Evolutionary conservation across 208 protist species (phyloP).

Genomic region (Leishmania tropica): DNA sequence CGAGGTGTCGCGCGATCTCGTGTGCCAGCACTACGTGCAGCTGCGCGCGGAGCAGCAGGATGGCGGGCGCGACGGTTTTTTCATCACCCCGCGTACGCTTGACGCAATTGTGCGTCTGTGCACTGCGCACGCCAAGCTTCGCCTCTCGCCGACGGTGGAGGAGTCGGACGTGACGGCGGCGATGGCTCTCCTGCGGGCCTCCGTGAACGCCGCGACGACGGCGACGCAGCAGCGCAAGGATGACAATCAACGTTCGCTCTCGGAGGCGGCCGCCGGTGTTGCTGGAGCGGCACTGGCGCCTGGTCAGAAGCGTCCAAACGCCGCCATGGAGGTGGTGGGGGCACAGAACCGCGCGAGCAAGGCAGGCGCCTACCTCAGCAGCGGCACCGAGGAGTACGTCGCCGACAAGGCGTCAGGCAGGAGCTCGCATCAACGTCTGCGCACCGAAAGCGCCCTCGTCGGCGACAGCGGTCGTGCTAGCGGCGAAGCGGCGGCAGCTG

Average conservation of each 20-base stretch:
- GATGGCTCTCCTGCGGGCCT: constrained; percentile 79
- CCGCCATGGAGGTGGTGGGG: constrained; percentile 9
- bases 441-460: not conserved
- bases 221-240: constrained; percentile 68
- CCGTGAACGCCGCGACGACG: constrained; percentile 79
- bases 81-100: constrained; percentile 96
- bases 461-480: not conserved
- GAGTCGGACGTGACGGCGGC: constrained; percentile 89
- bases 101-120: constrained; percentile 97
- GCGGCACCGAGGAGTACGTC: not conserved
- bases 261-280: constrained; percentile 27
- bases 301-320: constrained; percentile 28
- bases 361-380: not conserved
- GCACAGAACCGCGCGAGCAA: not conserved
- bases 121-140: constrained; percentile 95
- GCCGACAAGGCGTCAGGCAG: not conserved
- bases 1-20: constrained; percentile 81
- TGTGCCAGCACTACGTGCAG: constrained; percentile 91
- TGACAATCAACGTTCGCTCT: constrained; percentile 56
- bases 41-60: constrained; percentile 87
- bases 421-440: not conserved
- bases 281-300: not conserved
- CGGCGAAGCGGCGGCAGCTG: not conserved
- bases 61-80: constrained; percentile 78
- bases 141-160: constrained; percentile 83